Base-by-base conservation (phyloP, 2,329 filamentous ascomycete species). In the Fusarium sp. region DNA sequence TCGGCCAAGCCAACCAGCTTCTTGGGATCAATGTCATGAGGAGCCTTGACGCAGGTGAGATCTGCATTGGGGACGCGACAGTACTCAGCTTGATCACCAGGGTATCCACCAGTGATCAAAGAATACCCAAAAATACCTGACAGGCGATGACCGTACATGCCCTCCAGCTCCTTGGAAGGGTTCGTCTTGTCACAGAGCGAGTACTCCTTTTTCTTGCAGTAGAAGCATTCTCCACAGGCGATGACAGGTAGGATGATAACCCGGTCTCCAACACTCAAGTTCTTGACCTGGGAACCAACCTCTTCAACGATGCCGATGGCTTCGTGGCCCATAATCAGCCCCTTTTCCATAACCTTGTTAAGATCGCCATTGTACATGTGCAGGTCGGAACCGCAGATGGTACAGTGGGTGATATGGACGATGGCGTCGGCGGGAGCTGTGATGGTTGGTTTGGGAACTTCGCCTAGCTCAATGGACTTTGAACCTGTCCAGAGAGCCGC, bases 361-460 rank as follows among this genome's bases (percentile, higher is more conserved):
- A 59, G 8, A 13, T 59, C 50, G 7, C 56, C 56, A 6, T 44
- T 39, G n/a, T 59, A 59, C 50, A 59, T 59, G 10, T 59, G 56
- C 0, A 59, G 23, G 19, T 59, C 56, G 1, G 56, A 59, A 1
- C 56, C 56, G 23, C 56, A 59, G 6, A 59, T 59, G 5, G 56
- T 59, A 8, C 56, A 59, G 41, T 59, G 50, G n/a, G 56, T 59
- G 19, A 56, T 10, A 18, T 59, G 56, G 9, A 56, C 56, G 7
- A 59, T 59, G 4, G 50, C 56, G n/a, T 59, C 56, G 0, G 10
- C 26, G 9, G 56, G 56, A 6, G 56, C 56, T 6, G 56, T 56
- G 4, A 59, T 45, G 19, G 41, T 45, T 2, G 56, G 50, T 1
- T 56, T 59, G 2, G 56, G 34, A 0, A 59, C 50, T 0, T 19